Conservation (phyloP, 1,284 basidiomycete species). For the Takashimella koratensis region DNA sequence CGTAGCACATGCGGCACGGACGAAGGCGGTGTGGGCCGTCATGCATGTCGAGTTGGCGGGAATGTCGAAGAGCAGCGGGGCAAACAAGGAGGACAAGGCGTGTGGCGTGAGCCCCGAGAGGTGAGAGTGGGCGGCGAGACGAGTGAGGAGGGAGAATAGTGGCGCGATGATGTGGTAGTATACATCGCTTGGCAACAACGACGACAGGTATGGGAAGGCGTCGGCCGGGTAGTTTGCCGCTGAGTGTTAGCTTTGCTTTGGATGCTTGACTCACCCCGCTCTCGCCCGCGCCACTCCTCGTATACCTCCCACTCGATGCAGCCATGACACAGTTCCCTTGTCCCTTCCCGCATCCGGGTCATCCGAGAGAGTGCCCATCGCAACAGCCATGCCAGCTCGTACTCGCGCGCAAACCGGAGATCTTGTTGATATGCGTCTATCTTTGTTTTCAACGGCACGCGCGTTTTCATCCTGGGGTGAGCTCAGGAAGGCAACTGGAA, state of each 20-base stretch:
- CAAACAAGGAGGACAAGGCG: conserved; percentile 80
- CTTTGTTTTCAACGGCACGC: conserved; percentile 14
- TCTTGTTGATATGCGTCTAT: conserved; percentile 64
- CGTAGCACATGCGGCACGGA: conserved; percentile 73
- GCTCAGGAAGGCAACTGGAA: conserved; percentile 18
- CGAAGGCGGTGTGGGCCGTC: conserved; percentile 72
- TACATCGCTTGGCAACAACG: conserved; percentile 49
- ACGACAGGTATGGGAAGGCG: conserved; percentile 60
- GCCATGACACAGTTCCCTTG: conserved; percentile 63
- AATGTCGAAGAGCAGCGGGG: conserved; percentile 69
- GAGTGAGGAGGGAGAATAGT: conserved; percentile 68
- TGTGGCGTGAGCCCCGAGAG: conserved; percentile 78
- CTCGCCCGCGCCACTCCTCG: conserved; percentile 67
- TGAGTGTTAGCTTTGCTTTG: conserved; percentile 29
- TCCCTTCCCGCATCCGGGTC: conserved; percentile 53
- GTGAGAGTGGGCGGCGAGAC: conserved; percentile 73
- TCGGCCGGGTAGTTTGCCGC: conserved; percentile 64
- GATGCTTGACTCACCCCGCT: conserved; percentile 59
- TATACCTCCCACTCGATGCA: conserved; percentile 71
- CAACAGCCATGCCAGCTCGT: conserved; percentile 79
- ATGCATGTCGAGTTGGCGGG: conserved; percentile 60
- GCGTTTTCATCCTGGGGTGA: neutral
- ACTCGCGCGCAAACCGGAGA: conserved; percentile 70
- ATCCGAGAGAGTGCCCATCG: conserved; percentile 78
- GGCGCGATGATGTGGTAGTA: conserved; percentile 62